A percentile compares a stretch with the other conserved stretches of the same genome.
These are phyloP conservation scores for Plectosphaerella plurivora DNA, from an alignment of 2,329 filamentous ascomycete genomes.

Conservation along the genomic window DNA sequence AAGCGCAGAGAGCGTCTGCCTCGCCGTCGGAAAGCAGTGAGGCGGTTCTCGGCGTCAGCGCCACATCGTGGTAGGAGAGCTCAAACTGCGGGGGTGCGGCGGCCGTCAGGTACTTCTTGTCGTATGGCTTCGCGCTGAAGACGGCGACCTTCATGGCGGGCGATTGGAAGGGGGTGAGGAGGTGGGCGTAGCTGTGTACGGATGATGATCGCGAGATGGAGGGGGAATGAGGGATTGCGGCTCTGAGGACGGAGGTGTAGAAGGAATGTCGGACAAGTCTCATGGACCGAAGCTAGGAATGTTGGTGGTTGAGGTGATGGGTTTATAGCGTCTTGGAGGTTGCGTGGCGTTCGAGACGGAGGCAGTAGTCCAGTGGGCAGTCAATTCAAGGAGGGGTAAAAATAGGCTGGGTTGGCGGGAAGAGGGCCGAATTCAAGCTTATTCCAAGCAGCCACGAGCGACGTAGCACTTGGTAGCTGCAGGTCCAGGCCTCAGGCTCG, in stretches of 20 bases:
- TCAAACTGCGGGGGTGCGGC: conserved; percentile 36
- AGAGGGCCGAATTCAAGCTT: neutral
- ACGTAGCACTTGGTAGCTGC: neutral
- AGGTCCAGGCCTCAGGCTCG: no score
- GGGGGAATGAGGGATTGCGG: no score
- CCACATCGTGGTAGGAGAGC: conserved; percentile 54
- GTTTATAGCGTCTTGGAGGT: no score
- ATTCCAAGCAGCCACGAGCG: neutral
- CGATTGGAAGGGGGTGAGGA: neutral
- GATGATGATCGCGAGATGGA: neutral
- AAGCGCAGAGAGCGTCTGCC: conserved; percentile 58
- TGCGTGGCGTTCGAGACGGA: no score
- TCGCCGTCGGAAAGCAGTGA: conserved; percentile 38
- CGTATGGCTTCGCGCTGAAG: conserved; percentile 62
- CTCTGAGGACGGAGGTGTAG: no score
- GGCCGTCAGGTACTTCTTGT: conserved; percentile 48
- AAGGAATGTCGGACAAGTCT: neutral
- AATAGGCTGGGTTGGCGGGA: neutral
- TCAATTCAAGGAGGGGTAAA: neutral
- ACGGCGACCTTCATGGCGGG: conserved; percentile 54
- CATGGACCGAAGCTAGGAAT: no score
- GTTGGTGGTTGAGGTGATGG: no score
- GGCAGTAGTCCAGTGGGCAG: no score
- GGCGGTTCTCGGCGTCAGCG: conserved; percentile 51
- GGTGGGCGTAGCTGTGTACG: neutral